Evolutionary conservation across 805 yeast genomes (phyloP).

Genomic region (Candida dendrica): DNA sequence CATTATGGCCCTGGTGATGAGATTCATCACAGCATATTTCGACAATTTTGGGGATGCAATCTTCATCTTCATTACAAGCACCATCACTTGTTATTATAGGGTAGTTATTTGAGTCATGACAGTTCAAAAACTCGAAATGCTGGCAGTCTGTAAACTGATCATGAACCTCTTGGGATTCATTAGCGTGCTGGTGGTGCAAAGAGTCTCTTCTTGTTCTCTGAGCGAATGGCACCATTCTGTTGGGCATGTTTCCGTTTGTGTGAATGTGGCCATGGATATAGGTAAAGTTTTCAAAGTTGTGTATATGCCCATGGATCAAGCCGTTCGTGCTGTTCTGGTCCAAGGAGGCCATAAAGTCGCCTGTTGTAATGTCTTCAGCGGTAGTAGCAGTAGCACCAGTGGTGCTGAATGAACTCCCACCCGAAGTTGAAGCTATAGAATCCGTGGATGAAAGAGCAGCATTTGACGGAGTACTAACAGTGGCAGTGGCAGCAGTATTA

Average conservation of each 20-base stretch:
- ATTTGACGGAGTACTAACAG: not conserved
- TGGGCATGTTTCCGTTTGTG: slow-evolving; percentile 17
- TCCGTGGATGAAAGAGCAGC: not conserved
- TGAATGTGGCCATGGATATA: slow-evolving; percentile 68
- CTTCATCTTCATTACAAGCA: slow-evolving; percentile 19
- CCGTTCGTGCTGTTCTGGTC: slow-evolving; percentile 29
- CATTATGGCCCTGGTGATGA: slow-evolving; percentile 12
- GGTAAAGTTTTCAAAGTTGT: slow-evolving; percentile 52
- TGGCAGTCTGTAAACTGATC: slow-evolving; percentile 26
- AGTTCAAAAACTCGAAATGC: slow-evolving; percentile 35
- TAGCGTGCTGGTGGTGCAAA: slow-evolving; percentile 11
- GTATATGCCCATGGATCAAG: slow-evolving; percentile 62
- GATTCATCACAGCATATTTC: slow-evolving; percentile 34
- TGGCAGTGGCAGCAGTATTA: not conserved
- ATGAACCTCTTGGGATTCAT: slow-evolving; percentile 10
- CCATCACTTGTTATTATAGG: slow-evolving; percentile 8
- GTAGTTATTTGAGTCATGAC: slow-evolving; percentile 18
- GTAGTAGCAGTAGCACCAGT: not conserved
- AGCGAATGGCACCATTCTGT: not conserved
- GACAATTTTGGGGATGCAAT: slow-evolving; percentile 30
- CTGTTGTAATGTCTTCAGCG: not conserved
- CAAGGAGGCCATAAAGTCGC: not conserved
- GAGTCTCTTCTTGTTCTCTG: slow-evolving; percentile 4
- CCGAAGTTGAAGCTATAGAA: not conserved
- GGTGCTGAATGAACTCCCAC: too few relatives aligned